Percentiles rank a stretch among this genome's conserved stretches.
These are phyloP conservation scores for Kuraishia borneana DNA, from an alignment of 805 yeast species.

Conservation along the genomic window DNA sequence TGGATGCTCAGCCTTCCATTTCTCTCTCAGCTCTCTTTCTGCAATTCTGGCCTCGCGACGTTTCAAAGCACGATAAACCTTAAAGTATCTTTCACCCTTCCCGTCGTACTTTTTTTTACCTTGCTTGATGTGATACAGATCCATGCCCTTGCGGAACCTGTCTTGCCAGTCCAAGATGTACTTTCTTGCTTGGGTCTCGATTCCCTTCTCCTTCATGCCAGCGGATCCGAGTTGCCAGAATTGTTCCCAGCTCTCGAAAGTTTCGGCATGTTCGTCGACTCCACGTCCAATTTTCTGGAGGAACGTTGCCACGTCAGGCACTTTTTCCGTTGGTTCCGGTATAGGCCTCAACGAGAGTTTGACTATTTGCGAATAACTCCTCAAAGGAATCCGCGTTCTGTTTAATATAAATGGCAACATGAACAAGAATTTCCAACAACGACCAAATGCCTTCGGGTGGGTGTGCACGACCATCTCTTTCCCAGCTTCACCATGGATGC, in stretches of 20 bases:
- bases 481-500: conserved; percentile 1
- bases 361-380: conserved; percentile 3
- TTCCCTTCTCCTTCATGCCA: conserved; percentile 63
- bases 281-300: conserved; percentile 72
- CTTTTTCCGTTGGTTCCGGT: conserved; percentile 39
- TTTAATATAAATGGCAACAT: neutral
- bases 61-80: conserved; percentile 51
- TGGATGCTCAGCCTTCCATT: conserved; percentile 5
- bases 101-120: conserved; percentile 56
- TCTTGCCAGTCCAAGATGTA: conserved; percentile 69
- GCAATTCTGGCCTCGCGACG: conserved; percentile 40
- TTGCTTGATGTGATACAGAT: conserved; percentile 39
- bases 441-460: no score
- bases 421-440: neutral
- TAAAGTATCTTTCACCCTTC: conserved; percentile 83
- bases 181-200: conserved; percentile 61
- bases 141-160: conserved; percentile 44
- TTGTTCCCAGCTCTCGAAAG: conserved; percentile 63
- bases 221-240: conserved; percentile 46
- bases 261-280: conserved; percentile 52
- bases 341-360: conserved; percentile 5
- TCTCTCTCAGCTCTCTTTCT: conserved; percentile 18
- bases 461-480: neutral
- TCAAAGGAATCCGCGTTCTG: neutral
- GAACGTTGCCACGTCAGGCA: conserved; percentile 67